Evolutionary conservation across 2,329 filamentous ascomycete species (phyloP), one percentile per base, ranked within the genome.

Genomic region (Alternaria tenuissima): DNA sequence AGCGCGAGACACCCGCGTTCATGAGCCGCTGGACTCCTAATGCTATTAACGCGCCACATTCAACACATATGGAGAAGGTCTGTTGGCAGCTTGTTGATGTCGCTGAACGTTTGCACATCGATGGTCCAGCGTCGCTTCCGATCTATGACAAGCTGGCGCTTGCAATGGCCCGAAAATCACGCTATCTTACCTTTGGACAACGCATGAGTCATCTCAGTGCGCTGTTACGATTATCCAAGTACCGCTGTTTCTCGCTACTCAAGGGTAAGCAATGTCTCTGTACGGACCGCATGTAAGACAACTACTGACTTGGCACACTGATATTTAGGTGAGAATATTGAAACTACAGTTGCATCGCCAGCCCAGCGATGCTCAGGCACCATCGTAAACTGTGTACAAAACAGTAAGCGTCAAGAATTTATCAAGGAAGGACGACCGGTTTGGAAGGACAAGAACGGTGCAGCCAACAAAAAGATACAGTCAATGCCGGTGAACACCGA

Each of bases 41-140:
- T 24, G 48, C 48, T 20, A 39, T 24, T 14, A 12, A 36, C 6
- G 32, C 30, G 16, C 22, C 24, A n/a, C 4, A 62, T 24, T 4
- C 34, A 12, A 26, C 52, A 9, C 43, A 52, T 5, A 59, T 65
- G 51, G 64, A 67, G 53, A 65, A 55, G 43, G 59, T 67, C 1
- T 67, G 62, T 41, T 65, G 64, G 62, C 34, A 61, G 12, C 55
- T 67, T 30, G 30, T 58, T 16, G 54, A 61, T 8, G 38, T 57
- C 14, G 57, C 59, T 7, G 59, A 51, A 43, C 52, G 44, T 16
- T 41, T 67, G 14, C 62, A 67, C 14, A 18, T 18, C 6, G 18
- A 53, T 2, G 64, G 64, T 6, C 64, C 62, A 11, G 12, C 14
- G 18, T 24, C 38, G 7, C 28, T 55, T 3, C 46, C 48, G 16